Evolutionary conservation across 129 eudicot genomes (phyloP).

Genomic region (Flaveria sonorensis): DNA sequence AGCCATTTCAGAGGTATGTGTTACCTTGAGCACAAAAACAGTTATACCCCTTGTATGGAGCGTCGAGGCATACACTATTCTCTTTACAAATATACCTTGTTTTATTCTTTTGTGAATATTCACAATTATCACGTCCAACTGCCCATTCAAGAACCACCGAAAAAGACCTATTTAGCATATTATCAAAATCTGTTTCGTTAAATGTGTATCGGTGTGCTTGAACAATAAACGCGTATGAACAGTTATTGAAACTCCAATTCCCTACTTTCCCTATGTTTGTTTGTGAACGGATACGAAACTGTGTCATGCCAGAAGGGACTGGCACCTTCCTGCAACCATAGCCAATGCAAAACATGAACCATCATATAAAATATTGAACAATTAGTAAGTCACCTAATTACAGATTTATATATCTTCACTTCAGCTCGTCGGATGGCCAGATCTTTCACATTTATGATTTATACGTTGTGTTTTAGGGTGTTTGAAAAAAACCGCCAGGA

Average conservation of each 20-base stretch:
- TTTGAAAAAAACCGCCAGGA: too few relatives aligned
- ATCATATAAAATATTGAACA: not conserved
- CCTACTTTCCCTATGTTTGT: constrained; percentile 13
- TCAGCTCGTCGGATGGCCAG: too few relatives aligned
- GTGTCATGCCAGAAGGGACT: not conserved
- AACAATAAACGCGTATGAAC: constrained; percentile 23
- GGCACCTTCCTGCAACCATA: constrained; percentile 27
- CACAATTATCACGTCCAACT: not conserved
- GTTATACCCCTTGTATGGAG: not conserved
- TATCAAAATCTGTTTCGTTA: not conserved
- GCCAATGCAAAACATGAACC: constrained; percentile 27
- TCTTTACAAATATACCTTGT: constrained; percentile 20
- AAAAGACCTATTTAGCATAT: constrained; percentile 13
- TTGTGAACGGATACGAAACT: constrained; percentile 4
- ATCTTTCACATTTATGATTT: too few relatives aligned
- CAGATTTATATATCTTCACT: too few relatives aligned
- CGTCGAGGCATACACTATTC: constrained; percentile 7
- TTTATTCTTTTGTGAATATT: constrained; percentile 5
- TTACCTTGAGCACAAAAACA: constrained; percentile 28
- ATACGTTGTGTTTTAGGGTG: too few relatives aligned
- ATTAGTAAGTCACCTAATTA: too few relatives aligned
- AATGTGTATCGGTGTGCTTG: constrained; percentile 4
- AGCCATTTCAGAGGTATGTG: constrained; percentile 26
- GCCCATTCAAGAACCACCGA: constrained; percentile 29
- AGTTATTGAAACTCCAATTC: constrained; percentile 23